Evolutionary conservation across 805 yeast genomes (phyloP).

Genomic region (Spathaspora girioi): DNA sequence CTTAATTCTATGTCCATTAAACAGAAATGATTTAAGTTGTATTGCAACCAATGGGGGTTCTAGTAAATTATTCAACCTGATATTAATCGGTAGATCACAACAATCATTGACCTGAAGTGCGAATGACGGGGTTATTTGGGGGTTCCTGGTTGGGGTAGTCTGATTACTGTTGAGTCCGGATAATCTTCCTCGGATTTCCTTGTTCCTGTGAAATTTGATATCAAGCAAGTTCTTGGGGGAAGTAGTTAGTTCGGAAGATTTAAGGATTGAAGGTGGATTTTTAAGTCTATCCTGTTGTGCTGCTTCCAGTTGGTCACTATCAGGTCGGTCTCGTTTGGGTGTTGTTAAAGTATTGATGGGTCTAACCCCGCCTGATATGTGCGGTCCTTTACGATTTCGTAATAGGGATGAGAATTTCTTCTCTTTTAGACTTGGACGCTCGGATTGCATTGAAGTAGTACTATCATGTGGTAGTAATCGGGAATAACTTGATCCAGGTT

Average conservation of each 20-base stretch:
- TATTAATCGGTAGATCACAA: background rate
- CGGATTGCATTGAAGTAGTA: background rate
- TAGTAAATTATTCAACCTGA: background rate
- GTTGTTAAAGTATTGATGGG: conserved; percentile 6
- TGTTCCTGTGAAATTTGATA: background rate
- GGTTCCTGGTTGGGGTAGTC: background rate
- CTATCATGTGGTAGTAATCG: background rate
- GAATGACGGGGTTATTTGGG: background rate
- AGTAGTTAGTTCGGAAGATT: background rate
- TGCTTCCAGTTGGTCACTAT: background rate
- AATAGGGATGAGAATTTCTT: conserved; percentile 4
- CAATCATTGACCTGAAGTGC: background rate
- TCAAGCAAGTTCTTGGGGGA: background rate
- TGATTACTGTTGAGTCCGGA: background rate
- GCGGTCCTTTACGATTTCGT: background rate
- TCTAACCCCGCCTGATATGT: conserved; percentile 3
- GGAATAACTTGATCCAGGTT: background rate
- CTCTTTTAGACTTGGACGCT: conserved; percentile 2
- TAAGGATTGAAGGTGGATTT: background rate
- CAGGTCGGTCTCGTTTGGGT: background rate
- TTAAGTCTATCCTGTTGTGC: no score
- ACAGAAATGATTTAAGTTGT: conserved; percentile 1
- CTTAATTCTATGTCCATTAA: background rate
- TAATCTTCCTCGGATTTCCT: background rate
- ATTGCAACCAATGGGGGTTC: background rate